These are phyloP conservation scores for Raphidocelis subcapitata DNA, from an alignment of 139 green algal species.

Conservation along the genomic window DNA sequence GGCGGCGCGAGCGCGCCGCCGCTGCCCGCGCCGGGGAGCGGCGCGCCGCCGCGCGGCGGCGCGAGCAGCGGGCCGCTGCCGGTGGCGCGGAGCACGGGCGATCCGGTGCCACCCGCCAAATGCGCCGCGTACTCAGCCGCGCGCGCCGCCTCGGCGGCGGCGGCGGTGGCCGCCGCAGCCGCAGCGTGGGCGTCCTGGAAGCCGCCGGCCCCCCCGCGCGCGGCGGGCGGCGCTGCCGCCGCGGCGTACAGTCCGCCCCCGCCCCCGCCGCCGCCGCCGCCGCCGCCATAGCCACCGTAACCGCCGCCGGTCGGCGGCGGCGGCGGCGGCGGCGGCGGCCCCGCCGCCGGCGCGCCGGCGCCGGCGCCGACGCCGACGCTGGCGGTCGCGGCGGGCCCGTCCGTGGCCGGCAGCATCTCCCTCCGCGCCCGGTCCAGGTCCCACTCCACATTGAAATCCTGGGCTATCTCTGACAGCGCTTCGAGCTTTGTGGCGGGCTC, in stretches of 20 bases:
- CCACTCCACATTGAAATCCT: constrained; percentile 52
- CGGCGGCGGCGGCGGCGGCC: constrained; percentile 1
- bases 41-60: not conserved
- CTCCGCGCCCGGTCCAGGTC: constrained; percentile 34
- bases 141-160: no score
- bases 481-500: constrained; percentile 44
- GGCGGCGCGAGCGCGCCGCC: not conserved
- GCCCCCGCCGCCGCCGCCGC: not conserved
- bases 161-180: no score
- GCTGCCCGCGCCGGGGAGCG: not conserved
- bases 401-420: constrained; percentile 37
- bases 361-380: not conserved
- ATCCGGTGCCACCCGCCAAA: no score
- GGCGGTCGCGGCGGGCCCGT: not conserved
- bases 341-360: not conserved
- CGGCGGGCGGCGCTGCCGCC: not conserved
- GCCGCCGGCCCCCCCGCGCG: no score
- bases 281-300: not conserved
- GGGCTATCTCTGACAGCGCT: constrained; percentile 48
- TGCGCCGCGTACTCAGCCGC: no score
- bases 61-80: no score
- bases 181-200: no score
- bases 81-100: no score
- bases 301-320: not conserved
- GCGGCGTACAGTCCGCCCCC: not conserved